Evolutionary conservation across 192 early-diverging fungal species (phyloP).

Genomic region (Coemansia sp.): DNA sequence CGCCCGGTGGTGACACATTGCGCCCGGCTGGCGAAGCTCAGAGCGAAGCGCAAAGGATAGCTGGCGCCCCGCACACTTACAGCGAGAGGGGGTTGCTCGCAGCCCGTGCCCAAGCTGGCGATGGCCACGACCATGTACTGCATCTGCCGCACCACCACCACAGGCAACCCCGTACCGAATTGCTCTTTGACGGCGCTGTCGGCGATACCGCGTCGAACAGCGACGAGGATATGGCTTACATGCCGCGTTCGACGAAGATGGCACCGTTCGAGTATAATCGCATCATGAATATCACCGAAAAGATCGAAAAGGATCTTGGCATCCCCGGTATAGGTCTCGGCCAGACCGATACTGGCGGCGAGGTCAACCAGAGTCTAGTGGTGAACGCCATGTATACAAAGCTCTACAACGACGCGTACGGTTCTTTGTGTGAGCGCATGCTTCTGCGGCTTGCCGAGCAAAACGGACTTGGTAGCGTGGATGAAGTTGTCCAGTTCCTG

Average conservation of each 20-base stretch:
- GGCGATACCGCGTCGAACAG: neutral
- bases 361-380: constrained; percentile 40
- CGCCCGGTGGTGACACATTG: neutral
- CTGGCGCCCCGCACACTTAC: neutral
- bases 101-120: neutral
- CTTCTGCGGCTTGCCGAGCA: constrained; percentile 23
- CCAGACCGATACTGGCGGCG: constrained; percentile 16
- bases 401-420: constrained; percentile 47
- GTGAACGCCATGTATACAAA: constrained; percentile 50
- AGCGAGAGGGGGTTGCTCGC: neutral
- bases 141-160: neutral
- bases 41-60: neutral
- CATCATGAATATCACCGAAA: constrained; percentile 28
- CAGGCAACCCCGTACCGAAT: neutral
- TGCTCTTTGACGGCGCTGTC: neutral
- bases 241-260: constrained; percentile 10
- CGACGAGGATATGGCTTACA: neutral
- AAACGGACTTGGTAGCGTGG: constrained; percentile 9
- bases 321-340: constrained; percentile 29
- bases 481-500: constrained; percentile 20
- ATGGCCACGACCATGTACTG: neutral
- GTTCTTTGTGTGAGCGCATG: constrained; percentile 42
- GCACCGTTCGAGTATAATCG: constrained; percentile 37
- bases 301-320: constrained; percentile 35
- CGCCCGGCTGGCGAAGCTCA: neutral